Conservation (phyloP, 768 basidiomycete genomes). For the Tephrocybe sp. region DNA sequence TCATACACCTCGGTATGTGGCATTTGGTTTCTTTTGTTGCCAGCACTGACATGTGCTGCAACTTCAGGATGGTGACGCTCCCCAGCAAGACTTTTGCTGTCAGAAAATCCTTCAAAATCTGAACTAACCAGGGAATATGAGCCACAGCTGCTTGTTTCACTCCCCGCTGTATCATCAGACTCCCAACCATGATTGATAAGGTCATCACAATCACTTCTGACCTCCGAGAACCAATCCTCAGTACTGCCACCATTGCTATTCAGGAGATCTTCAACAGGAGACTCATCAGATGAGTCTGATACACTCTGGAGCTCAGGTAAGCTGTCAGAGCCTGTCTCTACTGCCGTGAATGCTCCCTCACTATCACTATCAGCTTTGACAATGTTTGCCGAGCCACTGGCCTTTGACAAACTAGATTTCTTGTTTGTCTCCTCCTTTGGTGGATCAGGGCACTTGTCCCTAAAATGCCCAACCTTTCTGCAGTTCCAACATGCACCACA, state of each 20-base stretch:
- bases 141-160: not conserved
- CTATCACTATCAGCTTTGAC: slow-evolving; percentile 12
- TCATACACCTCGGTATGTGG: too few relatives aligned
- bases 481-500: slow-evolving; percentile 27
- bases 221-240: slow-evolving; percentile 10
- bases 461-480: slow-evolving; percentile 23
- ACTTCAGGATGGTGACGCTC: not conserved
- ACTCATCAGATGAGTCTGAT: too few relatives aligned
- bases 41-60: not conserved
- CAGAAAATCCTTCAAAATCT: too few relatives aligned
- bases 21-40: too few relatives aligned
- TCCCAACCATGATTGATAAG: too few relatives aligned
- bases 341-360: not conserved
- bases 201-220: too few relatives aligned
- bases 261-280: too few relatives aligned
- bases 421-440: slow-evolving; percentile 18
- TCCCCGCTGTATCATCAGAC: too few relatives aligned
- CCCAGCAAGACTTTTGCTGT: too few relatives aligned
- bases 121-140: slow-evolving; percentile 1
- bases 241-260: not conserved
- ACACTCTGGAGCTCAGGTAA: too few relatives aligned
- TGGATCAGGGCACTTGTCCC: slow-evolving; percentile 21
- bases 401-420: too few relatives aligned
- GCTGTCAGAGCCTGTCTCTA: not conserved
- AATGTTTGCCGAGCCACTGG: slow-evolving; percentile 13